phyloP scores from a whole-genome alignment of 345 rosid species.

The Eucalyptus cloeziana region DNA sequence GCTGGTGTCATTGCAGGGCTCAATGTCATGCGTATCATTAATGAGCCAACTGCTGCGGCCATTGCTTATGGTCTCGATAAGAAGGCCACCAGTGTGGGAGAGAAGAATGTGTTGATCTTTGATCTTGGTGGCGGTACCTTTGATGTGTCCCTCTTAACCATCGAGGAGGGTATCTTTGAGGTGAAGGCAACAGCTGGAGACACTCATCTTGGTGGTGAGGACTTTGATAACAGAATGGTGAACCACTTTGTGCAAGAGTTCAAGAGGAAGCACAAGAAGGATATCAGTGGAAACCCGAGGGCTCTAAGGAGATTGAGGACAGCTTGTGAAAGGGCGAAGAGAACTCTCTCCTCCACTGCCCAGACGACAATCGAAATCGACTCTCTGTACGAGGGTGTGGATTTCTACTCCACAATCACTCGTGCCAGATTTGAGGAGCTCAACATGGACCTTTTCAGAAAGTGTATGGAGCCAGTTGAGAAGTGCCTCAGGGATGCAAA shows the following conservation, averaged over 20 bases:
- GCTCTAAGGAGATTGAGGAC: constrained; percentile 37
- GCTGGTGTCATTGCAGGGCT: constrained; percentile 17
- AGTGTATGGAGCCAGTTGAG: constrained; percentile 43
- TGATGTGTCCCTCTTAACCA: constrained; percentile 13
- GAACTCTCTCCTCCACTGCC: constrained; percentile 38
- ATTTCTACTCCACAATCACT: constrained; percentile 30
- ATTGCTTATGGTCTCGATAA: constrained; percentile 7
- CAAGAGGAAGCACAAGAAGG: constrained; percentile 30
- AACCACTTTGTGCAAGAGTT: constrained; percentile 36
- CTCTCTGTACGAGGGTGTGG: constrained; percentile 25
- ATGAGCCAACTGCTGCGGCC: constrained; percentile 8
- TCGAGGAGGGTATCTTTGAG: constrained; percentile 14
- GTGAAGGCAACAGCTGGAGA: constrained; percentile 18
- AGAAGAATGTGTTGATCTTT: constrained; percentile 13
- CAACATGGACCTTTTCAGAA: constrained; percentile 39
- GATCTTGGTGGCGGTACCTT: constrained; percentile 1
- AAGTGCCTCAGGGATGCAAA: constrained; percentile 42
- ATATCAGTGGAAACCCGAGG: constrained; percentile 19
- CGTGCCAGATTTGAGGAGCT: constrained; percentile 39
- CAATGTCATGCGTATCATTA: constrained; percentile 4
- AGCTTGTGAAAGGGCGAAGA: constrained; percentile 39
- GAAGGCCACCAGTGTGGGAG: not conserved
- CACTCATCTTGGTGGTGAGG: constrained; percentile 15
- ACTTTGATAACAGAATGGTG: constrained; percentile 23
- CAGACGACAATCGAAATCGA: constrained; percentile 41